Evolutionary conservation across 108 stramenopile species (phyloP).

Genomic region (Stephanodiscus triporus): DNA sequence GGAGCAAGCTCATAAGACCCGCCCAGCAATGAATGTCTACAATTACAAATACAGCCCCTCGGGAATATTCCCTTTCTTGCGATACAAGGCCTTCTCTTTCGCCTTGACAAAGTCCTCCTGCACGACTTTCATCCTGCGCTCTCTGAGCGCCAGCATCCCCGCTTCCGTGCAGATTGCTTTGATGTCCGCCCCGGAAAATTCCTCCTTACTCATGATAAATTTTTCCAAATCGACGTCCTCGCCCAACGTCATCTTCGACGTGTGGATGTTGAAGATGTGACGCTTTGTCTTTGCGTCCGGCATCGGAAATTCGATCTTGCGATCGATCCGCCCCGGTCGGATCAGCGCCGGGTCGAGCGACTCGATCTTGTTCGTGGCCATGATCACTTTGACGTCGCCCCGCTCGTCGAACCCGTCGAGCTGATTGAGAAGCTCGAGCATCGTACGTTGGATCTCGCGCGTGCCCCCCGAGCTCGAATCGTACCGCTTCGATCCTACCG

Average conservation of each 20-base stretch:
- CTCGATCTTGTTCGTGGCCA: slow-evolving; percentile 99
- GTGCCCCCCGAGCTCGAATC: slow-evolving; percentile 95
- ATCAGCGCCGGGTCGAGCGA: slow-evolving; percentile 98
- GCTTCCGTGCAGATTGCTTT: slow-evolving; percentile 99
- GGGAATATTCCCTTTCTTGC: slow-evolving; percentile 99
- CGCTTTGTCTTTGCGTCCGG: slow-evolving; percentile 98
- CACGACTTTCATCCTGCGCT: slow-evolving; percentile 98
- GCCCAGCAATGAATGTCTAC: background rate
- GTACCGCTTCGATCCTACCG: slow-evolving; percentile 98
- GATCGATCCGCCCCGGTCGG: slow-evolving; percentile 98
- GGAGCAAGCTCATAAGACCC: background rate
- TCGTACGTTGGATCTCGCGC: slow-evolving; percentile 98
- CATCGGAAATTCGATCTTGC: slow-evolving; percentile 99
- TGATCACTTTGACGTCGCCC: slow-evolving; percentile 99
- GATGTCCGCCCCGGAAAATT: slow-evolving; percentile 98
- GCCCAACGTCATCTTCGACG: slow-evolving; percentile 90
- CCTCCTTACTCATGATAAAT: slow-evolving; percentile 98
- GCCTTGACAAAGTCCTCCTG: slow-evolving; percentile 98
- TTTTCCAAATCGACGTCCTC: slow-evolving; percentile 98
- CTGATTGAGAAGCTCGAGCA: slow-evolving; percentile 99
- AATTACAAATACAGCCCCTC: slow-evolving; percentile 91
- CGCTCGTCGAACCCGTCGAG: slow-evolving; percentile 99
- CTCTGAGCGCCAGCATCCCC: slow-evolving; percentile 97
- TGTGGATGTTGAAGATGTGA: slow-evolving; percentile 99
- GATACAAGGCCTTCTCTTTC: slow-evolving; percentile 98